Evolutionary conservation across 352 stramenopile species (phyloP).

Genomic region (Sclerospora graminicola): DNA sequence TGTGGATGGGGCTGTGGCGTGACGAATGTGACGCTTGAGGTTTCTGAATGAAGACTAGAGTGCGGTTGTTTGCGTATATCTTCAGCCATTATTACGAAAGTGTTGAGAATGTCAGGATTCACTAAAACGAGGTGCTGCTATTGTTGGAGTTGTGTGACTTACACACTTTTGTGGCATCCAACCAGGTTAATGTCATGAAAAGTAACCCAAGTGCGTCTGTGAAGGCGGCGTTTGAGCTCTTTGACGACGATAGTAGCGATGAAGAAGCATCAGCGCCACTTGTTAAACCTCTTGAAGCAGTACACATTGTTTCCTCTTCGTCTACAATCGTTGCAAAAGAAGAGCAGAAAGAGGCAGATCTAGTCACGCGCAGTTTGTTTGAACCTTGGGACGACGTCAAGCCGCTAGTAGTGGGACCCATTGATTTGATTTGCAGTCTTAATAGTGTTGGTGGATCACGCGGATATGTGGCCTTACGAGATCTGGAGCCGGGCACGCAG

Average conservation of each 20-base stretch:
- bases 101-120: background rate
- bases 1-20: background rate
- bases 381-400: slow-evolving; percentile 64
- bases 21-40: background rate
- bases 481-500: slow-evolving; percentile 81
- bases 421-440: slow-evolving; percentile 52
- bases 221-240: slow-evolving; percentile 69
- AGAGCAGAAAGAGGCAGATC: background rate
- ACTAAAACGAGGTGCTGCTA: slow-evolving; percentile 18
- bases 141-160: background rate
- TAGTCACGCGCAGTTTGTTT: slow-evolving; percentile 32
- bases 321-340: slow-evolving; percentile 1
- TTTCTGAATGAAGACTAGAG: too few relatives aligned
- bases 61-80: too few relatives aligned
- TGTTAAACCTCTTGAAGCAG: slow-evolving; percentile 14
- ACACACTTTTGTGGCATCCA: background rate
- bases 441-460: slow-evolving; percentile 63
- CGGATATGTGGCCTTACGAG: slow-evolving; percentile 75
- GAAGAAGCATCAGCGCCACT: slow-evolving; percentile 16
- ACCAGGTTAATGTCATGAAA: slow-evolving; percentile 1
- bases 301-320: slow-evolving; percentile 10
- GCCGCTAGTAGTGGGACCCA: slow-evolving; percentile 75
- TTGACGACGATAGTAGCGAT: slow-evolving; percentile 75
- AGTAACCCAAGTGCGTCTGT: slow-evolving; percentile 36
- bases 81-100: too few relatives aligned